Percentiles rank a stretch among this genome's conserved stretches.
Evolutionary conservation across 2,329 filamentous ascomycete genomes (phyloP).

Genomic region (Lachnellula cervina): DNA sequence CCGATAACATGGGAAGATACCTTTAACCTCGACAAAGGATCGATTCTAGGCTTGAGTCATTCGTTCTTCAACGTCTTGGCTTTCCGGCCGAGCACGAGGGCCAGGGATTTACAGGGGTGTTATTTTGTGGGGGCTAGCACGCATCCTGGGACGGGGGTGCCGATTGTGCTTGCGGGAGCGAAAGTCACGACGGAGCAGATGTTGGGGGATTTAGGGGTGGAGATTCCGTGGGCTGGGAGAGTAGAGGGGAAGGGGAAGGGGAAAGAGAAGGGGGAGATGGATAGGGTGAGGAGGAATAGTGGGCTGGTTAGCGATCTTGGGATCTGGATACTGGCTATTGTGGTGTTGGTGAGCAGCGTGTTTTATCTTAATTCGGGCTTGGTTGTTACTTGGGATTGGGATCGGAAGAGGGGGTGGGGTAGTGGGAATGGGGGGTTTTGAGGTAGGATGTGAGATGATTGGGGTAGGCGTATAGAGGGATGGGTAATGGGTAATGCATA

Average conservation of each 20-base stretch:
- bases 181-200: slow-evolving; percentile 56
- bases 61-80: slow-evolving; percentile 69
- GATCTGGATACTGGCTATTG: slow-evolving; percentile 14
- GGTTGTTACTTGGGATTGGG: slow-evolving; percentile 18
- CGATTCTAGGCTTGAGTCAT: slow-evolving; percentile 67
- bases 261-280: slow-evolving; percentile 21
- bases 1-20: slow-evolving; percentile 58
- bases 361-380: slow-evolving; percentile 18
- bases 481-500: too few species aligned
- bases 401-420: slow-evolving; percentile 20
- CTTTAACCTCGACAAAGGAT: slow-evolving; percentile 72
- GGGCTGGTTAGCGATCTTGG: slow-evolving; percentile 18
- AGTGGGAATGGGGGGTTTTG: slow-evolving; percentile 4
- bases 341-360: slow-evolving; percentile 13
- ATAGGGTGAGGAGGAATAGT: slow-evolving; percentile 16
- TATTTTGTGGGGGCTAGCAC: slow-evolving; percentile 74
- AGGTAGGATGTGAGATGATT: too few species aligned
- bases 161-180: slow-evolving; percentile 65
- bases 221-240: slow-evolving; percentile 22
- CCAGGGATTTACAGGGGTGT: slow-evolving; percentile 39
- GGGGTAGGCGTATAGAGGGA: too few species aligned
- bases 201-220: slow-evolving; percentile 28
- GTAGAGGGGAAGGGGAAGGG: slow-evolving; percentile 9
- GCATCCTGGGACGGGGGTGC: slow-evolving; percentile 72
- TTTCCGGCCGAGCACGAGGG: slow-evolving; percentile 56